These are phyloP conservation scores for Silene latifolia DNA, from an alignment of 148 eudicot genomes.

Conservation along the genomic window DNA sequence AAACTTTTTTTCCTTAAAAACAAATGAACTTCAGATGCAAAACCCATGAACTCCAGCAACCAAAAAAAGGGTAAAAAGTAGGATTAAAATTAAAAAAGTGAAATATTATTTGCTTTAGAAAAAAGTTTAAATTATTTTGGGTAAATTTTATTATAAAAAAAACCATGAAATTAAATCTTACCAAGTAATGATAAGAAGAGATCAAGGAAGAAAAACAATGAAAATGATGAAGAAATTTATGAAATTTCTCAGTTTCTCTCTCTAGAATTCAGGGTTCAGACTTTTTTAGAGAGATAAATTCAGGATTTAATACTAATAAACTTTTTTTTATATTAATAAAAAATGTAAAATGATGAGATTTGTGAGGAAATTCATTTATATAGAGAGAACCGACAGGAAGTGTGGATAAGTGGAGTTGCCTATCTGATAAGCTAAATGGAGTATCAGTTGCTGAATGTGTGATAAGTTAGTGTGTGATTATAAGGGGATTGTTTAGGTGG, in stretches of 20 bases:
- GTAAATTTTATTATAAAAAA: too few relatives aligned
- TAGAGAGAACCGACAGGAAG: not conserved
- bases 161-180: not conserved
- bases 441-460: not conserved
- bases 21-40: conserved; percentile 4
- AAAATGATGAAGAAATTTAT: too few relatives aligned
- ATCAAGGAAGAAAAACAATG: not conserved
- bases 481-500: not conserved
- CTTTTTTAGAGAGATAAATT: not conserved
- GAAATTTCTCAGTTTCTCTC: not conserved
- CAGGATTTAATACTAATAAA: not conserved
- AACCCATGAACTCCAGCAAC: conserved; percentile 4
- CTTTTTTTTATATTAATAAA: not conserved
- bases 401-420: not conserved
- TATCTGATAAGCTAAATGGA: not conserved
- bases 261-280: not conserved
- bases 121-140: too few relatives aligned
- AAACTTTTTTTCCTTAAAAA: conserved; percentile 3
- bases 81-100: not conserved
- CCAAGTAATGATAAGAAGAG: not conserved
- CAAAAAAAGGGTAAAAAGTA: not conserved
- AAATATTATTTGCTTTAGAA: too few relatives aligned
- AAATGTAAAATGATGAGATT: not conserved
- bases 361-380: not conserved
- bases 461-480: not conserved